Evolutionary conservation across 2,329 filamentous ascomycete genomes (phyloP).

Genomic region (Cercospora zeae-maydis): DNA sequence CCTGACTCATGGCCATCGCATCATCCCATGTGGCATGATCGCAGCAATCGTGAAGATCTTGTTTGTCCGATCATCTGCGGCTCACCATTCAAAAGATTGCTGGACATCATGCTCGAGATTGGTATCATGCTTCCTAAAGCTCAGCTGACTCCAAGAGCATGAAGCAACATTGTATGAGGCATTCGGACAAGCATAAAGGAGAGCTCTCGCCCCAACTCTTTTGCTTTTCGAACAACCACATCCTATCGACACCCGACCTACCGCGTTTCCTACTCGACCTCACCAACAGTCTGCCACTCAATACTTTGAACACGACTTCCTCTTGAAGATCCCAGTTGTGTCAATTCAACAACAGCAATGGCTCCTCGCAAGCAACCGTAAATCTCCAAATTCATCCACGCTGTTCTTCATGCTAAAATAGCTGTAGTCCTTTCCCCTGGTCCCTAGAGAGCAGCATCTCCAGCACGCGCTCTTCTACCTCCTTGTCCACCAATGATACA

Average conservation of each 20-base stretch:
- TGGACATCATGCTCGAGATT: background rate
- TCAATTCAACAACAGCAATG: too few relatives aligned
- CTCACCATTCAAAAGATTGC: background rate
- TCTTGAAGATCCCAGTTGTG: too few relatives aligned
- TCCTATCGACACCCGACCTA: background rate
- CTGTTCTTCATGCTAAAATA: background rate
- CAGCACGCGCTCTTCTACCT: background rate
- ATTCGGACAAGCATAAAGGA: background rate
- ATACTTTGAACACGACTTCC: too few relatives aligned
- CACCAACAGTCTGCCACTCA: too few relatives aligned
- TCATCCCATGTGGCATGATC: background rate
- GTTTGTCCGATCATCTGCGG: background rate
- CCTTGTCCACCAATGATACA: background rate
- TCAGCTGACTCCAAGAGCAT: background rate
- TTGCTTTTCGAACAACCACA: background rate
- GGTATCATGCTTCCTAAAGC: background rate
- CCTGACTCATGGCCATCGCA: background rate
- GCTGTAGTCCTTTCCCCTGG: background rate
- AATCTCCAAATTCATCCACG: background rate
- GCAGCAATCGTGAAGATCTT: background rate
- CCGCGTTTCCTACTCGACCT: too few relatives aligned
- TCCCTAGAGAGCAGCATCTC: background rate
- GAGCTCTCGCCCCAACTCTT: background rate
- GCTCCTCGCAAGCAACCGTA: too few relatives aligned
- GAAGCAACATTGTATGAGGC: background rate